Percentiles rank a stretch among this genome's conserved stretches.
Evolutionary conservation across 352 stramenopile genomes (phyloP).

Genomic region (Blastocystis hominis): DNA sequence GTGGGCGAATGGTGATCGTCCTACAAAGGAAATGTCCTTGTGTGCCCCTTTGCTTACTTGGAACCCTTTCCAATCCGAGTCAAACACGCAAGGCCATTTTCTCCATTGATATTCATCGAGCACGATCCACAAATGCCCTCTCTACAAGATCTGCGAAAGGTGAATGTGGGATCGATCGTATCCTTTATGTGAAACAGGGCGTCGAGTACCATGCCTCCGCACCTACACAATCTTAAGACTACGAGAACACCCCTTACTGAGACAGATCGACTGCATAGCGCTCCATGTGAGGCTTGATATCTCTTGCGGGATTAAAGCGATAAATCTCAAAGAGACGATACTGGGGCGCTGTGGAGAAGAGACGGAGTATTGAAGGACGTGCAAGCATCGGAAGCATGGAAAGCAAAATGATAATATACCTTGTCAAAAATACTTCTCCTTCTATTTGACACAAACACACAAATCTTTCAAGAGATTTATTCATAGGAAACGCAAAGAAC

Average conservation of each 20-base stretch:
- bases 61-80: slow-evolving; percentile 74
- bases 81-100: slow-evolving; percentile 94
- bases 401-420: neutral
- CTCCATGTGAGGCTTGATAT: slow-evolving; percentile 54
- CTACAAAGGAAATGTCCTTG: neutral
- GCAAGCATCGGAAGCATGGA: neutral
- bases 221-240: slow-evolving; percentile 63
- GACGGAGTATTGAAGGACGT: neutral
- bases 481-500: slow-evolving; percentile 46
- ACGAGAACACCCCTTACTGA: neutral
- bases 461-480: slow-evolving; percentile 57
- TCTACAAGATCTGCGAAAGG: slow-evolving; percentile 83
- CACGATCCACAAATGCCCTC: slow-evolving; percentile 98
- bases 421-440: neutral
- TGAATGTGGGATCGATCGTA: slow-evolving; percentile 92
- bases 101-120: slow-evolving; percentile 98
- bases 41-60: neutral
- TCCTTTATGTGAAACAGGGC: slow-evolving; percentile 99
- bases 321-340: slow-evolving; percentile 55
- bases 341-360: neutral
- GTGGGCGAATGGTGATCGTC: slow-evolving; percentile 77
- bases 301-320: slow-evolving; percentile 43
- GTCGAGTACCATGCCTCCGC: slow-evolving; percentile 95
- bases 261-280: slow-evolving; percentile 30
- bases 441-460: slow-evolving; percentile 30